Percentiles rank a stretch among this genome's conserved stretches.
These are phyloP conservation scores for Inonotus hispidus DNA, from an alignment of 1,284 basidiomycete species.

Conservation along the genomic window DNA sequence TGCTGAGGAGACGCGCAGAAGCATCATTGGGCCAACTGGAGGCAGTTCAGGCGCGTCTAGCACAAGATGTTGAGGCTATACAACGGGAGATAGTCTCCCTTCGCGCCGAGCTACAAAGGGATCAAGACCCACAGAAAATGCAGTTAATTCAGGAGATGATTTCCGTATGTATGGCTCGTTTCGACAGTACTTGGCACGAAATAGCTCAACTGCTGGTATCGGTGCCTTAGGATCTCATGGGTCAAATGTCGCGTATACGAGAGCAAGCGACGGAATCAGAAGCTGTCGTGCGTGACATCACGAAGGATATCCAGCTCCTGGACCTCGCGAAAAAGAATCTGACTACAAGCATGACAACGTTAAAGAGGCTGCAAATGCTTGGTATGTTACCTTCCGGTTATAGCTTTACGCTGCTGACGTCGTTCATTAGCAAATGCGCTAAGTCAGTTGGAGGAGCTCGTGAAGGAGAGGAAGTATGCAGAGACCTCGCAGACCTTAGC, in stretches of 20 bases:
- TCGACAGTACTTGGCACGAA: slow-evolving; percentile 5
- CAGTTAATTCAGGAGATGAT: slow-evolving; percentile 90
- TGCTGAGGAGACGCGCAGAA: slow-evolving; percentile 38
- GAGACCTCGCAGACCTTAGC: slow-evolving; percentile 82
- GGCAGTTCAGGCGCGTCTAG: slow-evolving; percentile 53
- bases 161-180: slow-evolving; percentile 48
- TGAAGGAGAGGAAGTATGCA: slow-evolving; percentile 72
- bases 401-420: background rate
- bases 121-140: slow-evolving; percentile 84
- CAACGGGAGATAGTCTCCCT: slow-evolving; percentile 70
- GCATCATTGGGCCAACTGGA: slow-evolving; percentile 61
- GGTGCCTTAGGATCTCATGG: slow-evolving; percentile 70
- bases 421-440: slow-evolving; percentile 70
- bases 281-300: slow-evolving; percentile 92
- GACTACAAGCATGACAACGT: slow-evolving; percentile 81
- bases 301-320: slow-evolving; percentile 92
- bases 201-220: background rate
- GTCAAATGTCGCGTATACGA: slow-evolving; percentile 90
- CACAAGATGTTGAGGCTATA: slow-evolving; percentile 56
- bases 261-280: slow-evolving; percentile 96
- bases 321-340: slow-evolving; percentile 95
- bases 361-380: slow-evolving; percentile 92
- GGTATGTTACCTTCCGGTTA: slow-evolving; percentile 42
- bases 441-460: slow-evolving; percentile 72
- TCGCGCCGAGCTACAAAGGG: slow-evolving; percentile 58